Evolutionary conservation across 2,329 filamentous ascomycete species (phyloP).

Genomic region (Curvularia sp.): DNA sequence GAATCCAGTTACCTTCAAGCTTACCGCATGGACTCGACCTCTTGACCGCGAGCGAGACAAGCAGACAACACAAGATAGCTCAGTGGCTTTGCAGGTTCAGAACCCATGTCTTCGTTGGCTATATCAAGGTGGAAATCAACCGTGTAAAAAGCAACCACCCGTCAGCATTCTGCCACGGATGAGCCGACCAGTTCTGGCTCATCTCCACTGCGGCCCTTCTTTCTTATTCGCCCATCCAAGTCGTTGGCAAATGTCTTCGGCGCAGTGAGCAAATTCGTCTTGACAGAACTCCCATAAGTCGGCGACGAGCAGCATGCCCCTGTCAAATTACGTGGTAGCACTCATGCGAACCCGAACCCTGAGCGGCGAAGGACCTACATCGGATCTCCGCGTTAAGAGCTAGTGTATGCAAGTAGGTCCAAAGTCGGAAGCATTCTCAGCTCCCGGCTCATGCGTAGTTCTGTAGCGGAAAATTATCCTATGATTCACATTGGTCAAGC

Average conservation of each 20-base stretch:
- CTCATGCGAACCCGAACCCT: slow-evolving; percentile 1
- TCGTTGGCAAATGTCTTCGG: neutral
- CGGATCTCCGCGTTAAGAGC: slow-evolving; percentile 7
- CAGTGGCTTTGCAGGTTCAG: slow-evolving; percentile 1
- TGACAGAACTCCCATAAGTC: neutral
- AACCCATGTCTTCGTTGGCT: neutral
- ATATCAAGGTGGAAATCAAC: neutral
- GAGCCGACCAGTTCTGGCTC: neutral
- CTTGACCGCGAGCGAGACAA: neutral
- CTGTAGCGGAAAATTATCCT: neutral
- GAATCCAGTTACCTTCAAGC: neutral
- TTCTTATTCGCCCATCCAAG: neutral
- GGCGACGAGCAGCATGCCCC: neutral
- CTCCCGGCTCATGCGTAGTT: slow-evolving; percentile 10
- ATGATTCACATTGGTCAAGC: slow-evolving; percentile 2
- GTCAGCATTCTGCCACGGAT: neutral
- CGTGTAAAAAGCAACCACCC: neutral
- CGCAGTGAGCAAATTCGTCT: neutral
- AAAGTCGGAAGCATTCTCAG: slow-evolving; percentile 9
- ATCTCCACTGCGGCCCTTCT: neutral
- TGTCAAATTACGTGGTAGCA: neutral
- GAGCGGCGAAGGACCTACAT: slow-evolving; percentile 1
- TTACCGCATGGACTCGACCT: neutral
- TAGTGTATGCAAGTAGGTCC: slow-evolving; percentile 12
- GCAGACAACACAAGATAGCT: neutral